Conservation (phyloP, 345 rosid species). For the Camelina laxa region DNA sequence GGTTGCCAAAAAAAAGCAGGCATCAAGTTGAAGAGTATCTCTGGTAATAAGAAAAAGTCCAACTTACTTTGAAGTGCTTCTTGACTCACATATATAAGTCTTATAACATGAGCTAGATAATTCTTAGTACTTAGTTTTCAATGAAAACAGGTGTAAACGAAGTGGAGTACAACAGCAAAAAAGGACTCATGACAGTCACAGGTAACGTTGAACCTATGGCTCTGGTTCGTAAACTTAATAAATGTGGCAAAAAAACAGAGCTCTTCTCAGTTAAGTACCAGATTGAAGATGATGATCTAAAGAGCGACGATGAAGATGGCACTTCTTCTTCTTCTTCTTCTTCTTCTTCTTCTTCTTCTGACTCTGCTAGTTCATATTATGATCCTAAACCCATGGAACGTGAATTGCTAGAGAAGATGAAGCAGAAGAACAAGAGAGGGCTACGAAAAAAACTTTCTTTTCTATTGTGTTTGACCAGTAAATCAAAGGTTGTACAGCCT, state of each 20-base stretch:
- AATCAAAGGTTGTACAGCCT: constrained; percentile 25
- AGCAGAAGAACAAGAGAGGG: neutral
- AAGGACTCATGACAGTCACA: constrained; percentile 36
- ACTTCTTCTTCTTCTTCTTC: neutral
- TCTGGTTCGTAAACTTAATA: constrained; percentile 24
- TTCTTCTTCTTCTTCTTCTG: neutral
- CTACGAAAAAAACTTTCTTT: neutral
- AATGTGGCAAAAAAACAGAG: constrained; percentile 19
- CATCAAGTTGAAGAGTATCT: constrained; percentile 10
- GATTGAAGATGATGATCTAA: constrained; percentile 12
- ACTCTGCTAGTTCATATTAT: constrained; percentile 20
- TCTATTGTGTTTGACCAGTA: constrained; percentile 5
- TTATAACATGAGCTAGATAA: neutral
- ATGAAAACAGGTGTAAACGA: constrained; percentile 31
- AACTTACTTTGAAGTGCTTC: neutral
- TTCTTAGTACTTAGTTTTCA: neutral
- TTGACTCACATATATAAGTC: neutral
- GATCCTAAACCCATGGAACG: constrained; percentile 24
- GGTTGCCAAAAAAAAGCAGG: constrained; percentile 31
- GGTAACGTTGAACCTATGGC: constrained; percentile 34
- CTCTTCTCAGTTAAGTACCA: constrained; percentile 23
- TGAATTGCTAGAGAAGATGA: neutral
- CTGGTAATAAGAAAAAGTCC: constrained; percentile 16
- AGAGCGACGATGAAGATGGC: neutral
- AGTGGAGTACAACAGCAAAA: constrained; percentile 21